Base-by-base conservation (phyloP, 164 flowering plant genomes). In the Litsea cubeba region DNA sequence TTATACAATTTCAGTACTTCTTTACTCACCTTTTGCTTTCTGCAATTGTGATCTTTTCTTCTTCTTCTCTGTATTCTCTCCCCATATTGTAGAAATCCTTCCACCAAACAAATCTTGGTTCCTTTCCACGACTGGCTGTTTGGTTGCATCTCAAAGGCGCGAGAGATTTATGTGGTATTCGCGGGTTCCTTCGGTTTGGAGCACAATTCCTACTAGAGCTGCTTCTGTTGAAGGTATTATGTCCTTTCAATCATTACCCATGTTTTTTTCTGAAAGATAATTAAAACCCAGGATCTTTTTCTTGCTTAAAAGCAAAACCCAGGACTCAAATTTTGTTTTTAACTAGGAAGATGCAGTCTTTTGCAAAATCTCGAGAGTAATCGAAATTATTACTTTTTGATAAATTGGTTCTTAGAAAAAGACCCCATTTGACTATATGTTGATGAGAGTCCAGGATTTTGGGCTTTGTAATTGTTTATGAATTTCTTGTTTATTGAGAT, bases 221-320 rank as follows among this genome's bases (percentile, higher is more conserved):
- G 82, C 90, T 81, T 80, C 94, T 58, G 76, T 82, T 64, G 89
- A 89, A 87, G 94, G 97, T 92, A 76, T 71, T 74, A 74, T 66
- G 35, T 14, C 54, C 11, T 11, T 71, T 30, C 54, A 11, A 58
- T 23, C 57, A 60, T 7, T 62, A 22, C 72, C 68, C 72, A 54
- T 54, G 18, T 18, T 54, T 54, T 54, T 54, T 35, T 35, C 10
- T 35, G 46, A 35, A 35, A 35, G 46, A 35, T 35, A 35, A 35
- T 35, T 35, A 35, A 35, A 35, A 35, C 46, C 46, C 46, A 20
- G 15, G 23, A 20, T 10, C 3, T 68, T 68, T 40, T n/a, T 22
- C 28, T 62, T 68, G 22, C 25, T 68, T 68, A n/a, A 18, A 20
- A 35, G 57, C 20, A 46, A 68, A 68, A 30, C 40, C 49, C n/a